A percentile compares a stretch with the other conserved stretches of the same genome.
Evolutionary conservation across 1,284 basidiomycete genomes (phyloP).

Genomic region (Pulveroboletus sp.): DNA sequence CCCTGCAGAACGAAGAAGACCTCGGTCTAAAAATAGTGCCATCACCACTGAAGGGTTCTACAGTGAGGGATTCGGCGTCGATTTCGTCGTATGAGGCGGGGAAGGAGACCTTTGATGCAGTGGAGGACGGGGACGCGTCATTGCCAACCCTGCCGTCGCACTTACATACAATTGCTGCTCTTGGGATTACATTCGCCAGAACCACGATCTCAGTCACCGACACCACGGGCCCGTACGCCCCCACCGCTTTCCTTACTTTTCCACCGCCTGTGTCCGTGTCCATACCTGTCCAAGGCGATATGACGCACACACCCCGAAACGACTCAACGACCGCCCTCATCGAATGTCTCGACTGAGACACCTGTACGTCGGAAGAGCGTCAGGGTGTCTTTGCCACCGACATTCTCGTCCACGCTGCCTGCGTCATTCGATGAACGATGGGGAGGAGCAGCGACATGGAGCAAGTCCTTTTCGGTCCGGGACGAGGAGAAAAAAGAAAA

Average conservation of each 20-base stretch:
- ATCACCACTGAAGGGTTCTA: conserved; percentile 14
- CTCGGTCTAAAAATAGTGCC: neutral
- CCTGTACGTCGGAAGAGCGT: conserved; percentile 64
- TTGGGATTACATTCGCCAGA: neutral
- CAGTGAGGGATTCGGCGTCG: conserved; percentile 19
- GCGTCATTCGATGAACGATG: conserved; percentile 50
- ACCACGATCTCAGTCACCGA: neutral
- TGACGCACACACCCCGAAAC: neutral
- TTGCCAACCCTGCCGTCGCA: conserved; percentile 12
- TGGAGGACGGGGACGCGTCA: conserved; percentile 29
- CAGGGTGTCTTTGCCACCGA: conserved; percentile 66
- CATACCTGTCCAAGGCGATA: neutral
- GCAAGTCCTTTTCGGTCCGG: conserved; percentile 2
- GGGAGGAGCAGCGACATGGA: conserved; percentile 26
- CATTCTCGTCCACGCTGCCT: conserved; percentile 67
- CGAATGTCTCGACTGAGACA: conserved; percentile 18
- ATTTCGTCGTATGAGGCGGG: conserved; percentile 62
- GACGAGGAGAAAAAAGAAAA: neutral
- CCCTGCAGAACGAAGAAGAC: neutral
- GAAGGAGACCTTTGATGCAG: conserved; percentile 41
- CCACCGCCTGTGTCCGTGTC: conserved; percentile 17
- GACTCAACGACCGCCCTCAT: conserved; percentile 5
- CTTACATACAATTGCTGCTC: neutral
- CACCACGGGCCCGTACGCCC: neutral
- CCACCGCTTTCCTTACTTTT: conserved; percentile 10